Evolutionary conservation across 768 basidiomycete species (phyloP).

Genomic region (Trametes elegans): DNA sequence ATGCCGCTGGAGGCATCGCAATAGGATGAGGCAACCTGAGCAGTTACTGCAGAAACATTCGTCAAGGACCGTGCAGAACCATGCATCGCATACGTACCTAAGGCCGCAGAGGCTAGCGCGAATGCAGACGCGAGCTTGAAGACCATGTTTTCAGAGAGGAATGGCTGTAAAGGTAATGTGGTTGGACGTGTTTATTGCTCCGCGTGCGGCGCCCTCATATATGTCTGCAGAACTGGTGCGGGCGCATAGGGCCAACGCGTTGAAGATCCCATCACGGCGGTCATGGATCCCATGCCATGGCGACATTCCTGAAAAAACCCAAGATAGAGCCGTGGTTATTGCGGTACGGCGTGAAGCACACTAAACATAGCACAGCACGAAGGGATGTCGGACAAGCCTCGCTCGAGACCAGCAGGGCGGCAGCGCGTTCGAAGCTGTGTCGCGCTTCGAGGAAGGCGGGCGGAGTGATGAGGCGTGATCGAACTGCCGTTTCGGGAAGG

Average conservation of each 20-base stretch:
- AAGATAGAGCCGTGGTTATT: conserved; percentile 6
- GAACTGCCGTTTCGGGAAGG: not conserved
- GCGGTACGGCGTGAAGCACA: not conserved
- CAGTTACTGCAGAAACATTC: conserved; percentile 3
- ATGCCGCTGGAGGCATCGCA: conserved; percentile 24
- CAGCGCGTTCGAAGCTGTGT: not conserved
- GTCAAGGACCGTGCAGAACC: not conserved
- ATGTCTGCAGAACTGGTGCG: not conserved
- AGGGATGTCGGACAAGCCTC: conserved; percentile 13
- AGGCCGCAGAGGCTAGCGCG: conserved; percentile 1
- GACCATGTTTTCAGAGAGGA: not conserved
- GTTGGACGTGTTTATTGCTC: not conserved
- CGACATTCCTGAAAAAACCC: conserved; percentile 9
- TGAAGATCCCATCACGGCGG: not conserved
- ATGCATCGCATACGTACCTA: no score
- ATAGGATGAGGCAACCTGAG: conserved; percentile 22
- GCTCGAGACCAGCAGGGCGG: conserved; percentile 5
- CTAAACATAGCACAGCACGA: conserved; percentile 1
- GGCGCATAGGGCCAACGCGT: not conserved
- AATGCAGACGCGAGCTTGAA: not conserved
- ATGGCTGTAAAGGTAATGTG: no score
- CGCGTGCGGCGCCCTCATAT: conserved; percentile 1
- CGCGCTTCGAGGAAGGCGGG: not conserved
- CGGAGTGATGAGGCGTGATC: conserved; percentile 4
- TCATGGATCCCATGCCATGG: no score